Evolutionary conservation across 2,329 filamentous ascomycete genomes (phyloP).

Genomic region (Pestalotiopsis sp.): DNA sequence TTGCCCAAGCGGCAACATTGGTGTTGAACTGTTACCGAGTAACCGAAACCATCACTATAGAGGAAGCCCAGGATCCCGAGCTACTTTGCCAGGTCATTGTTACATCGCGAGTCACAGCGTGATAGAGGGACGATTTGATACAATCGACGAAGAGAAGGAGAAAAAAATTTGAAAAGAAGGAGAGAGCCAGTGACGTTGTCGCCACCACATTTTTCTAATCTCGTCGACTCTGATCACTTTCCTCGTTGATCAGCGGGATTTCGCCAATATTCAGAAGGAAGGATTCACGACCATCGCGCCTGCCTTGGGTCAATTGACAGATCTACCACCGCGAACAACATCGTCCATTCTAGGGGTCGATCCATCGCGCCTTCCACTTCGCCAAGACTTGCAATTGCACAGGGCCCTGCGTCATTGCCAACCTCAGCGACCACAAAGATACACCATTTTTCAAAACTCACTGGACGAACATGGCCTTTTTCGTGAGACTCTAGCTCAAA

Average conservation of each 20-base stretch:
- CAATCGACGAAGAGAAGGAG: not conserved
- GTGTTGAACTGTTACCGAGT: not conserved
- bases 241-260: not conserved
- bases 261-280: not conserved
- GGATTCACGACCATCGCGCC: not conserved
- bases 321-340: not conserved
- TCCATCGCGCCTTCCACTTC: not conserved
- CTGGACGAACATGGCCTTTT: slow-evolving; percentile 9
- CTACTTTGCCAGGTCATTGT: not conserved
- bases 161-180: not conserved
- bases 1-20: not conserved
- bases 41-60: not conserved
- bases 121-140: not conserved
- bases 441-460: not conserved
- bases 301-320: not conserved
- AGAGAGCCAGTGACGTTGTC: slow-evolving; percentile 1
- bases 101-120: not conserved
- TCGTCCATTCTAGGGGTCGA: not conserved
- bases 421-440: not conserved
- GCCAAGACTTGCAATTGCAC: not conserved
- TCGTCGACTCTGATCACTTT: not conserved
- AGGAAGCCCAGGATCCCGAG: not conserved
- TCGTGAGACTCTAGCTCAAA: slow-evolving; percentile 10
- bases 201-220: not conserved
- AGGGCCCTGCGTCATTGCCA: not conserved